These are phyloP conservation scores for Monilinia fructicola DNA, from an alignment of 2,329 filamentous ascomycete species.

Conservation along the genomic window DNA sequence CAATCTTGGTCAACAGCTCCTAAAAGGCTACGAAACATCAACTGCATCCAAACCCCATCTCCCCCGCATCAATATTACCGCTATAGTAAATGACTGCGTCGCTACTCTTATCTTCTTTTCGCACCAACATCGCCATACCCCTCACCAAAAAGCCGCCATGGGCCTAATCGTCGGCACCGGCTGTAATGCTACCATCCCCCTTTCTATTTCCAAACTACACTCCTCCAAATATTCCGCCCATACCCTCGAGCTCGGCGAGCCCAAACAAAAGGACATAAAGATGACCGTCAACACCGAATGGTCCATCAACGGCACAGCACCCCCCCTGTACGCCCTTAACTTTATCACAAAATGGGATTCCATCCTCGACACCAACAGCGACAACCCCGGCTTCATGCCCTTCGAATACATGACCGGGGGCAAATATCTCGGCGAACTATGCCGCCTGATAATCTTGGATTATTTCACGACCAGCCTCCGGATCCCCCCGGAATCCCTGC, in stretches of 20 bases:
- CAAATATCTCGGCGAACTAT: constrained; percentile 86
- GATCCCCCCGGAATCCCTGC: constrained; percentile 29
- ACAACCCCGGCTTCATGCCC: constrained; percentile 81
- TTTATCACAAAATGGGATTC: constrained; percentile 72
- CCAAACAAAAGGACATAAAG: constrained; percentile 50
- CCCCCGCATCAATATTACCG: constrained; percentile 67
- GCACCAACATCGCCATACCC: constrained; percentile 63
- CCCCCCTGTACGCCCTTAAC: constrained; percentile 60
- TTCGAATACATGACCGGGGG: constrained; percentile 98
- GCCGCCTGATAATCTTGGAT: constrained; percentile 74
- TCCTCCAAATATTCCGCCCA: constrained; percentile 58
- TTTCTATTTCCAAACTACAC: constrained; percentile 63
- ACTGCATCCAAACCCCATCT: constrained; percentile 45
- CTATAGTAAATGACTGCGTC: constrained; percentile 80
- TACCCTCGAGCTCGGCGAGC: constrained; percentile 43
- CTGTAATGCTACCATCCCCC: constrained; percentile 75
- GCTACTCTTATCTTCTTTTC: constrained; percentile 76
- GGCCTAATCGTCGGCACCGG: constrained; percentile 80
- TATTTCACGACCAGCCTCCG: constrained; percentile 64
- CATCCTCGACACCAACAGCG: constrained; percentile 63
- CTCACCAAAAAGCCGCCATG: constrained; percentile 68
- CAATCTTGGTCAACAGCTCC: constrained; percentile 59
- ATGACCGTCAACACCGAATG: constrained; percentile 83
- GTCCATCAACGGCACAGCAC: constrained; percentile 75
- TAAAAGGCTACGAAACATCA: constrained; percentile 55